These are phyloP conservation scores for Alternaria sp. DNA, from an alignment of 2,329 filamentous ascomycete genomes.

Conservation along the genomic window DNA sequence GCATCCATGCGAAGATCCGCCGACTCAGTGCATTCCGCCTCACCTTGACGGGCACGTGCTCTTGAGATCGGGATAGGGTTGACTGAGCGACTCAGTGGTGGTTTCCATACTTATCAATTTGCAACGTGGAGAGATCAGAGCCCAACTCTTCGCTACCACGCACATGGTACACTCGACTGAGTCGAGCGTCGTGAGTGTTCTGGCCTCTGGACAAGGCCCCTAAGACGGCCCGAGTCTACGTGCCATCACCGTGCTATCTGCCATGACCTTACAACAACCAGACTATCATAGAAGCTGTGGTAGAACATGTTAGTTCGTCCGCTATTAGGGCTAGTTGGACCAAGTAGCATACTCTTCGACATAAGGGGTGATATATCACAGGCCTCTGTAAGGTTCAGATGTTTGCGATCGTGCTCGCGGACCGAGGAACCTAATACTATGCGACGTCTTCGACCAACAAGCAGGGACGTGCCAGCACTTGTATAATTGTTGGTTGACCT, in stretches of 20 bases:
- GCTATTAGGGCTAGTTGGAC: background rate
- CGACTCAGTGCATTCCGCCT: slow-evolving; percentile 12
- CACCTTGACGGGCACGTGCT: slow-evolving; percentile 19
- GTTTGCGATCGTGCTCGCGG: slow-evolving; percentile 2
- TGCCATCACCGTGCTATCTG: background rate
- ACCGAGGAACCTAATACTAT: slow-evolving; percentile 3
- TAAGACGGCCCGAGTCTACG: background rate
- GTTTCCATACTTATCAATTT: background rate
- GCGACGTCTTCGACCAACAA: background rate
- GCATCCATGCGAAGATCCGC: slow-evolving; percentile 25
- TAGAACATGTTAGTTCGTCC: background rate
- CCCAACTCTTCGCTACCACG: slow-evolving; percentile 5
- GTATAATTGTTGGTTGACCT: background rate
- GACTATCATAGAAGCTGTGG: background rate
- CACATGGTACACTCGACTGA: slow-evolving; percentile 3
- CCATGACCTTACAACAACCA: background rate
- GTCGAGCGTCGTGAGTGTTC: background rate
- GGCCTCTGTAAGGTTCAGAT: slow-evolving; percentile 5
- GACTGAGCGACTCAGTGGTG: slow-evolving; percentile 14
- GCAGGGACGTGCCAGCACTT: background rate
- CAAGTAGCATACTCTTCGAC: background rate
- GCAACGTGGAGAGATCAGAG: slow-evolving; percentile 8
- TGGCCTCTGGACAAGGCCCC: background rate
- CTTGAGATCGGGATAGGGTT: slow-evolving; percentile 12
- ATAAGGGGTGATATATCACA: slow-evolving; percentile 5